Evolutionary conservation across 768 basidiomycete genomes (phyloP).

Genomic region (Mycena albidolilacea): DNA sequence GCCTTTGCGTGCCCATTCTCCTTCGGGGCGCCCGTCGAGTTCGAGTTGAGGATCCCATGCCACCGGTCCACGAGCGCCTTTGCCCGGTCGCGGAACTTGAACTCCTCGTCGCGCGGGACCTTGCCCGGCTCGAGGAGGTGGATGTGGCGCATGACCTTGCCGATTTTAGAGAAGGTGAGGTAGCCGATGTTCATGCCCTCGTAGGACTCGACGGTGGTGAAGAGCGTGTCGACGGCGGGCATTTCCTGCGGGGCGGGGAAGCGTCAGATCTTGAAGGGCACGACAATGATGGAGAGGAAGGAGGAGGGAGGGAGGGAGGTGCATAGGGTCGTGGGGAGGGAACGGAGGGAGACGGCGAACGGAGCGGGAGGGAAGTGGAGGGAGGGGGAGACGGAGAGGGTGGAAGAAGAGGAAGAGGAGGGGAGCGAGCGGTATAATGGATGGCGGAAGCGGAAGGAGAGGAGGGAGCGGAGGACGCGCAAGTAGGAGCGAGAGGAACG

Average conservation of each 20-base stretch:
- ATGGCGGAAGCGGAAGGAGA: no score
- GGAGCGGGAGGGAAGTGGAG: no score
- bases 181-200: conserved; percentile 84
- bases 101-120: conserved; percentile 75
- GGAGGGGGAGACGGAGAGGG: no score
- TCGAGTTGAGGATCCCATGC: conserved; percentile 66
- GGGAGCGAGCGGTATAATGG: no score
- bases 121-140: conserved; percentile 65
- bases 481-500: conserved; percentile 37
- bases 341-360: no score
- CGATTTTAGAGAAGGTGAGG: conserved; percentile 83
- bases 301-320: no score
- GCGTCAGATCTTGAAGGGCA: background rate
- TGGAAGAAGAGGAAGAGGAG: no score
- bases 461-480: no score
- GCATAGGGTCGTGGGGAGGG: no score
- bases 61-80: conserved; percentile 79
- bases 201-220: conserved; percentile 65
- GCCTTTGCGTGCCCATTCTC: background rate
- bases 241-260: conserved; percentile 61
- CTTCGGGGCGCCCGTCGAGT: conserved; percentile 16
- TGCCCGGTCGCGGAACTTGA: conserved; percentile 81
- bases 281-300: no score
- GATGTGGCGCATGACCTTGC: conserved; percentile 93
- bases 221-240: conserved; percentile 44